phyloP scores from a whole-genome alignment of 2,329 filamentous ascomycete species.

The Nemania sp. region DNA sequence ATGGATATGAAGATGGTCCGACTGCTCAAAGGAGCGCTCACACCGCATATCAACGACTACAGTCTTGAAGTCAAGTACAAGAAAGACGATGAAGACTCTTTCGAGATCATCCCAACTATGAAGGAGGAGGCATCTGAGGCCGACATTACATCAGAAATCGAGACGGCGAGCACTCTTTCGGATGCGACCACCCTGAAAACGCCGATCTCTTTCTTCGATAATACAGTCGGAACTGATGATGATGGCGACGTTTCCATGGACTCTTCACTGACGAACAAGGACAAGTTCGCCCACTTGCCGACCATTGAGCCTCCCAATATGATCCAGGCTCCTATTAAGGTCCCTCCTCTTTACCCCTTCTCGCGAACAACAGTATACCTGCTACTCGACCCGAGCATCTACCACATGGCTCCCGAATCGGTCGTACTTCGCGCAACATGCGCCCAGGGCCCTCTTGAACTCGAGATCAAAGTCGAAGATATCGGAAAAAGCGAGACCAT shows the following conservation, averaged over 20 bases:
- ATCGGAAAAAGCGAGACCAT: constrained; percentile 21
- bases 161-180: neutral
- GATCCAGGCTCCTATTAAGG: constrained; percentile 13
- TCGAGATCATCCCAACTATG: constrained; percentile 12
- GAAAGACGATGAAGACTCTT: constrained; percentile 9
- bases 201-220: constrained; percentile 17
- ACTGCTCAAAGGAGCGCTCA: constrained; percentile 22
- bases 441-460: constrained; percentile 17
- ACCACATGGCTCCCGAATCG: constrained; percentile 12
- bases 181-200: neutral
- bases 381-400: constrained; percentile 17
- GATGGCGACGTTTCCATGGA: neutral
- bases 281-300: constrained; percentile 11
- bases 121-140: neutral
- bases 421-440: constrained; percentile 20
- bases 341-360: constrained; percentile 20
- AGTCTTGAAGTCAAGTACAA: constrained; percentile 19
- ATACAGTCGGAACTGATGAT: neutral
- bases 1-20: constrained; percentile 24
- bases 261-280: neutral
- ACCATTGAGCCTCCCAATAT: constrained; percentile 7
- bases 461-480: constrained; percentile 22
- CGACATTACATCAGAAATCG: neutral
- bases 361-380: constrained; percentile 21
- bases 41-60: constrained; percentile 16